phyloP scores from a whole-genome alignment of 148 eudicot genomes.

The Rhododendron williamsianum region DNA sequence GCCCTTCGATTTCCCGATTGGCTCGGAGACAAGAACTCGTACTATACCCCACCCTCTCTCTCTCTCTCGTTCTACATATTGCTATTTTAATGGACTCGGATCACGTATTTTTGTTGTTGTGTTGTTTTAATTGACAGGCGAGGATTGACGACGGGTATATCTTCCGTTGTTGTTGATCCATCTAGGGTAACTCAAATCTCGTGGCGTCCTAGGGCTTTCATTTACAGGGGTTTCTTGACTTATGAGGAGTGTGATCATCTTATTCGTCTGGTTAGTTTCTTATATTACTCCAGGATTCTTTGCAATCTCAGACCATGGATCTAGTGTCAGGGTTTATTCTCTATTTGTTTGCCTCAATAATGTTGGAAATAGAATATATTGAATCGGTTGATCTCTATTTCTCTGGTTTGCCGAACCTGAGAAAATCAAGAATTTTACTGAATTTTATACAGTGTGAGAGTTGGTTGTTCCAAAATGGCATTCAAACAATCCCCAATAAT shows the following conservation, averaged over 20 bases:
- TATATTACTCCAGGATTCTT: background rate
- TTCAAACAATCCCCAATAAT: background rate
- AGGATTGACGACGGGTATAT: conserved; percentile 36
- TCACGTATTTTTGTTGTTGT: background rate
- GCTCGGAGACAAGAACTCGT: conserved; percentile 12
- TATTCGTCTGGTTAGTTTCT: conserved; percentile 45
- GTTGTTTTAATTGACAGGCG: conserved; percentile 14
- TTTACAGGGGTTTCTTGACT: conserved; percentile 60
- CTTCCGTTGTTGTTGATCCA: conserved; percentile 46
- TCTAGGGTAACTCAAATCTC: conserved; percentile 76
- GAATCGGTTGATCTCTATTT: background rate
- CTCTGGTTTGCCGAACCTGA: background rate
- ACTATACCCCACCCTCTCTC: background rate
- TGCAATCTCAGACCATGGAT: background rate
- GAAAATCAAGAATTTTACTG: background rate
- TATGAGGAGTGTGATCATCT: conserved; percentile 88
- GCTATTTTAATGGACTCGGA: background rate
- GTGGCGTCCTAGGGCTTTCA: conserved; percentile 81
- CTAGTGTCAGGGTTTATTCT: background rate
- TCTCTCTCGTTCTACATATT: background rate
- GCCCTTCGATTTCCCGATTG: conserved; percentile 6
- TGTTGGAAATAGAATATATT: background rate
- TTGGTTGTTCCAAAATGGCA: background rate
- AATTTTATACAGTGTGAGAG: background rate
- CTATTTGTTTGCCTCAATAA: background rate